Evolutionary conservation across 179 eudicot genomes (phyloP), one percentile per base, ranked within the genome.

Genomic region (Silene noctiflora): DNA sequence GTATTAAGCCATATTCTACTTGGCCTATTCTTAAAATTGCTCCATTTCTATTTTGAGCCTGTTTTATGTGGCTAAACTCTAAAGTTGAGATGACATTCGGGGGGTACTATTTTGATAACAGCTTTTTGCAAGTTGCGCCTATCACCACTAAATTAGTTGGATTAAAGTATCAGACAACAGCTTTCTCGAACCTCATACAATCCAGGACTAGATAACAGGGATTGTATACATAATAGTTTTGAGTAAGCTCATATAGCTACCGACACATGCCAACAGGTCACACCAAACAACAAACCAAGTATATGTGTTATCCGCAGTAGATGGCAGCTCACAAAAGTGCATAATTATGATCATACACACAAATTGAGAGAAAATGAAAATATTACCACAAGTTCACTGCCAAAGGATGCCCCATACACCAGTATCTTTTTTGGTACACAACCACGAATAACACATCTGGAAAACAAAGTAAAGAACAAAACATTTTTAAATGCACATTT

Each of bases 401-500:
- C 93, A 83, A 84, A 91, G 53, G 95, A 20, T 46, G 97, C 97
- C 31, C 98, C 99, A 85, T 95, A 95, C 69, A 95, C 98, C 87
- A 93, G 81, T 80, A 95, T 95, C 92, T 95, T 95, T 83, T 95
- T 95, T 16, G 99, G 99, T 78, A 95, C 99, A 86, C 99, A 95
- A 16, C 99, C 99, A 75, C 98, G 97, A 77, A 95, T 87, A 48
- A 95, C 99, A 81, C 99, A 95, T 79, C 99, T 93, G 84, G 42
- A 59, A 39, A 25, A 73, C 25, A 60, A 19, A 74, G 58, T 21
- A 42, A 12, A 0, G 19, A 59, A 16, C 22, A 66, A 25, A 11
- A 16, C 46, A 24, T 6, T 16, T 55, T 71, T 1, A 55, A 61
- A 71, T 3, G 46, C 20, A 56, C 1, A 10, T 9, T 25, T 55